phyloP scores from a whole-genome alignment of 768 basidiomycete species.

The Russula emetica region DNA sequence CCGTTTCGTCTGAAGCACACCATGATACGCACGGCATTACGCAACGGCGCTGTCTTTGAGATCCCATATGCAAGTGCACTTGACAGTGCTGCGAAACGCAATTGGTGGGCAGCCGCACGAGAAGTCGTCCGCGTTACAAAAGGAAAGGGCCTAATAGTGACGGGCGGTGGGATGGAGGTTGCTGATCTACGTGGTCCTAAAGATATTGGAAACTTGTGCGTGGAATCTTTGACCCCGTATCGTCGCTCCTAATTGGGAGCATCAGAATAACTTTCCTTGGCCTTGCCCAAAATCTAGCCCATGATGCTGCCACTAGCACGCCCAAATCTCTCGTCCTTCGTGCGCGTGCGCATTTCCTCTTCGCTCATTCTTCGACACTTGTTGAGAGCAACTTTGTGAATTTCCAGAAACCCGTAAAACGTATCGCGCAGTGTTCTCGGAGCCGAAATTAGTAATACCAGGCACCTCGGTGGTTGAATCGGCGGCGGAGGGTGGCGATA shows the following conservation, averaged over 20 bases:
- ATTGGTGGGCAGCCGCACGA: slow-evolving; percentile 79
- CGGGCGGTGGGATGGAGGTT: slow-evolving; percentile 58
- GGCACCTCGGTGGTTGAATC: background rate
- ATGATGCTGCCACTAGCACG: slow-evolving; percentile 53
- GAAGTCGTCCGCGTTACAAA: slow-evolving; percentile 79
- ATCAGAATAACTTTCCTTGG: slow-evolving; percentile 62
- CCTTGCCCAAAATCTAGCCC: slow-evolving; percentile 62
- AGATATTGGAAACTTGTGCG: slow-evolving; percentile 72
- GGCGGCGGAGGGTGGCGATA: background rate
- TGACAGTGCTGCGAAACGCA: slow-evolving; percentile 56
- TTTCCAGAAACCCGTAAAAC: slow-evolving; percentile 71
- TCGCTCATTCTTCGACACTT: background rate
- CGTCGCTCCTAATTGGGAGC: background rate
- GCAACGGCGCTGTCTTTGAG: slow-evolving; percentile 81
- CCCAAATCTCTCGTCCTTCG: slow-evolving; percentile 67
- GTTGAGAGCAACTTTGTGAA: background rate
- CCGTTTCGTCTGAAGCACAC: slow-evolving; percentile 83
- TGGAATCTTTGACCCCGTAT: background rate
- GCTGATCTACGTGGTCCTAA: slow-evolving; percentile 64
- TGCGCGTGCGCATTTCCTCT: slow-evolving; percentile 53
- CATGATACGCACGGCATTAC: slow-evolving; percentile 71
- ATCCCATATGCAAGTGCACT: slow-evolving; percentile 73
- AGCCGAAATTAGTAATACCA: slow-evolving; percentile 63
- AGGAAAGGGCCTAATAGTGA: slow-evolving; percentile 70
- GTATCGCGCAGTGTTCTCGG: slow-evolving; percentile 74